Evolutionary conservation across 306 rosid genomes (phyloP), one percentile per base, ranked within the genome.

Genomic region (Quercus robur): DNA sequence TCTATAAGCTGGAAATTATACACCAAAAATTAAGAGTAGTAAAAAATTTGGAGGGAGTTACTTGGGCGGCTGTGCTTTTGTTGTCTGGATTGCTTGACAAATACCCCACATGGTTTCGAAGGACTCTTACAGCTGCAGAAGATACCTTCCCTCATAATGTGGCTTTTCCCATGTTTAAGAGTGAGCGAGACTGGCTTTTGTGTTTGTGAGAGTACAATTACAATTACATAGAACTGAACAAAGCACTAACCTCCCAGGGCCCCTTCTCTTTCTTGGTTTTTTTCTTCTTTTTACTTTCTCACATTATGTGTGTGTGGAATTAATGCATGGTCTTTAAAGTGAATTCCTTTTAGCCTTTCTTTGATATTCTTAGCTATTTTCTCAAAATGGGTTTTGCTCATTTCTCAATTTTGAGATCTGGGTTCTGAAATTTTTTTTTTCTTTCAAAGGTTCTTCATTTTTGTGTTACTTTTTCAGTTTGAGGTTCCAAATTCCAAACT

Each of bases 81-180:
- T 41, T 49, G 84, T 81, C 75, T 81, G 74, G 73, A 78, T 82
- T 86, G 73, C 70, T 75, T 78, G 70, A 80, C 76, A 59, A 80
- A 75, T 81, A 78, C 85, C 87, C 88, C 89, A 91, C 92, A 84
- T 80, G 89, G 78, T 66, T 84, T 81, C 74, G 58, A 41, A 85
- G 73, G 81, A 84, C 89, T 84, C 85, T 81, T 85, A 81, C 93
- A 94, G 91, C 91, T 82, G 82, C 91, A 64, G 91, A 90, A 49
- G 54, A 49, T 94, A 87, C 98, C 91, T 94, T 92, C 85, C 94
- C 97, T 85, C 94, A 80, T 87, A 87, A 88, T 82, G 97, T 85
- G 92, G 86, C 87, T 84, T 92, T 80, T 49, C 88, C 80, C 82
- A 70, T 84, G 93, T 84, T 88, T 68, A 68, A 67, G 72, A 67